Conservation (phyloP, 2,329 filamentous ascomycete species). For the Incumbomyces lentus region DNA sequence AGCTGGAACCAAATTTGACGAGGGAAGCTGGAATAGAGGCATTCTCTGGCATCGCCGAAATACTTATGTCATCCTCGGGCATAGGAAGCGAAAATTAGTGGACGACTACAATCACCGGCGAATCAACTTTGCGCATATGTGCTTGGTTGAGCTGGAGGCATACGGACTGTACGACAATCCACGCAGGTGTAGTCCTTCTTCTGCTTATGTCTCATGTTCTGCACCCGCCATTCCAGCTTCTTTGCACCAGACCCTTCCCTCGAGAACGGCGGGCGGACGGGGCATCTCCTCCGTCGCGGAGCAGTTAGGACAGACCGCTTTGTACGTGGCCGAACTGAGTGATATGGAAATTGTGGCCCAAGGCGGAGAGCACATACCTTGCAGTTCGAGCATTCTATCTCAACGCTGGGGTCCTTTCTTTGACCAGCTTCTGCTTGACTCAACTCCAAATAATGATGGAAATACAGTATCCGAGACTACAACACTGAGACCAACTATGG, state of each 20-base stretch:
- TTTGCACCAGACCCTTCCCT: conserved; percentile 29
- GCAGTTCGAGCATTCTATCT: conserved; percentile 81
- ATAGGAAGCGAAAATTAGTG: conserved; percentile 83
- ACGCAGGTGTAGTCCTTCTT: conserved; percentile 64
- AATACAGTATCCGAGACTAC: conserved; percentile 48
- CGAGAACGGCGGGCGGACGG: conserved; percentile 61
- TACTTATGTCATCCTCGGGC: conserved; percentile 89
- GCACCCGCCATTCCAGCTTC: conserved; percentile 52
- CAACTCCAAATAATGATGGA: conserved; percentile 57
- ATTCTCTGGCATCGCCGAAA: conserved; percentile 89
- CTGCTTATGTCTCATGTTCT: conserved; percentile 76
- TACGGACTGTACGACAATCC: conserved; percentile 98
- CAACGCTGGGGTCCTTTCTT: conserved; percentile 94
- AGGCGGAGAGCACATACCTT: conserved; percentile 79
- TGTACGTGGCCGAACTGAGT: conserved; percentile 70
- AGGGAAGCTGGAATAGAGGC: conserved; percentile 95
- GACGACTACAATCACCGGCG: conserved; percentile 97
- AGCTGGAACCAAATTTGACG: conserved; percentile 84
- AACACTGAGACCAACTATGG: conserved; percentile 57
- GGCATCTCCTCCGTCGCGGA: conserved; percentile 67
- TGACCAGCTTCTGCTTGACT: conserved; percentile 78
- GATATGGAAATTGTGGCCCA: conserved; percentile 97
- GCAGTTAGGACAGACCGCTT: conserved; percentile 70
- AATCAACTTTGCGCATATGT: conserved; percentile 95
- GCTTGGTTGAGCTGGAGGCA: conserved; percentile 91